Base-by-base conservation (phyloP, 352 stramenopile genomes). In the Pythium brachiatum region DNA sequence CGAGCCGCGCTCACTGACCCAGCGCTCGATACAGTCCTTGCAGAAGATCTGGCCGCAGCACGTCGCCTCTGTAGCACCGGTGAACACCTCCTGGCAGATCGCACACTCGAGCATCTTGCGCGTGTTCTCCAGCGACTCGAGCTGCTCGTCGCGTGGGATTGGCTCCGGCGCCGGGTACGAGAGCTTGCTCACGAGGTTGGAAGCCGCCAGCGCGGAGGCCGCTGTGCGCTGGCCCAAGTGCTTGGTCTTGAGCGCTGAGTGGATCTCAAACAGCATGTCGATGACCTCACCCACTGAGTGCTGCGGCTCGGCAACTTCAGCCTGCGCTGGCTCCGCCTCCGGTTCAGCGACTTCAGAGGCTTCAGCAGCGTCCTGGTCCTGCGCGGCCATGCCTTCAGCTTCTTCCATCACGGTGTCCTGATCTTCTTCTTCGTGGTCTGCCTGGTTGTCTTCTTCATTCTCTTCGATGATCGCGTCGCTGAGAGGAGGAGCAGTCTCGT, bases 41-140 rank as follows among this genome's bases (percentile, higher is more conserved):
- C 83, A 91, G 64, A 94, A 94, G 43, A 94, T 89, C 67, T 92
- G 83, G 21, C 85, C 85, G 60, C 85, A 94, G 69, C 85, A 94
- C 20, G 78, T 90, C 3, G 85, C 83, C 43, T 94, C 85, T 3
- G 81, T 92, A 0, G 85, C 85, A 7, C 66, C 62, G 0, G 78
- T 86, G 50, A 94, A 94, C 8, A 92, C 78, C 34, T 94, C 85
- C 60, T 94, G 85, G 65, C 85, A 94, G 53, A 94, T 91, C 20
- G 85, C 83, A 54, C 85, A 94, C 64, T 94, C 83, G 15, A 94
- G 83, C 85, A 94, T 94, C 72, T 90, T 90, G 53, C 81, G 72
- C 16, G 79, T 91, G 70, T 94, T 91, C 41, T 94, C 81, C 2
- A 92, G 70, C 20, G 81, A 74, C 51, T 94, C 83, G 18, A 90